Percentiles rank a stretch among this genome's conserved stretches.
Conservation (phyloP, 2,329 filamentous ascomycete genomes). For the Colletotrichum acutatum region DNA sequence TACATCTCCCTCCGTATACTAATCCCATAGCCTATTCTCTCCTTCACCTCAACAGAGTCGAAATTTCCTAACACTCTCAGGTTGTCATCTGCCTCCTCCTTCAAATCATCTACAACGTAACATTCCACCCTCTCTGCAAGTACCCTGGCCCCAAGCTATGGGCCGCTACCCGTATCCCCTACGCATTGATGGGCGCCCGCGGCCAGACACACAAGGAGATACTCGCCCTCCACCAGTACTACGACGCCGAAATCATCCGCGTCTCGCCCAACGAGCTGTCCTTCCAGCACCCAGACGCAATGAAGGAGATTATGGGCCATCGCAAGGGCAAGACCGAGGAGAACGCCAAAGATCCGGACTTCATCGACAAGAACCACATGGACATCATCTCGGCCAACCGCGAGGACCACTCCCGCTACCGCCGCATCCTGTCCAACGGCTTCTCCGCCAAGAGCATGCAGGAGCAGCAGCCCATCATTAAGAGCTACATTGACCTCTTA, state of each 20-base stretch:
- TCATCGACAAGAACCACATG: background rate
- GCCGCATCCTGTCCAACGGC: conserved; percentile 36
- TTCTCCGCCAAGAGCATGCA: conserved; percentile 41
- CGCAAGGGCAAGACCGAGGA: conserved; percentile 15
- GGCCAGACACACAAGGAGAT: conserved; percentile 42
- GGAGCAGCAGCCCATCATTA: conserved; percentile 44
- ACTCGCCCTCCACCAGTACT: conserved; percentile 39
- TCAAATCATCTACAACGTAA: conserved; percentile 40
- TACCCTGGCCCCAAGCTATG: conserved; percentile 45
- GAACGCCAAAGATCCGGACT: conserved; percentile 17
- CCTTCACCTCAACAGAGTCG: too few relatives aligned
- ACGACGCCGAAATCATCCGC: conserved; percentile 49
- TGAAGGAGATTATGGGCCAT: conserved; percentile 53
- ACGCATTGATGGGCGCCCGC: conserved; percentile 18
- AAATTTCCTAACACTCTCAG: background rate
- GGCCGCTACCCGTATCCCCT: conserved; percentile 26
- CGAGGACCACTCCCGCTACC: conserved; percentile 29
- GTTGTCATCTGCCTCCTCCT: conserved; percentile 17
- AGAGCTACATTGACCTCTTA: conserved; percentile 51
- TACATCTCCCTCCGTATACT: too few relatives aligned
- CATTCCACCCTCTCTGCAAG: conserved; percentile 44
- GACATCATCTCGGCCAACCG: conserved; percentile 38
- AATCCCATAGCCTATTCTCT: background rate
- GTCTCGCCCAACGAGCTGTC: conserved; percentile 51
- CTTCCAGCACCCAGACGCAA: conserved; percentile 48